Evolutionary conservation across 2,329 filamentous ascomycete species (phyloP).

Genomic region (Parasarocladium wereldwijsianum): DNA sequence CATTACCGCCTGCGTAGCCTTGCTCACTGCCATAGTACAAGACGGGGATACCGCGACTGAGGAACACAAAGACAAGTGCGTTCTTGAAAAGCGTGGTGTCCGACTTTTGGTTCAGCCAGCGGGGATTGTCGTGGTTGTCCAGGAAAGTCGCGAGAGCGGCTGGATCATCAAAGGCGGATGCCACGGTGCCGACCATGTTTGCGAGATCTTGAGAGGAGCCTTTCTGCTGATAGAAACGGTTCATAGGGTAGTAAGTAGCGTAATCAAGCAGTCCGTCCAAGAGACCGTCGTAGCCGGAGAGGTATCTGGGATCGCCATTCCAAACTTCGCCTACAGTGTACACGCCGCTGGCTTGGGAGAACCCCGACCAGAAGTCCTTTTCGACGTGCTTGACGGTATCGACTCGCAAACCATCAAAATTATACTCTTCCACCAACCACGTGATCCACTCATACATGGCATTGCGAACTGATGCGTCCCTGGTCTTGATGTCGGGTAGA

Average conservation of each 20-base stretch:
- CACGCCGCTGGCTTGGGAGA: constrained; percentile 37
- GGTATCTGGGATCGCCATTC: constrained; percentile 34
- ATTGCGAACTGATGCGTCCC: constrained; percentile 28
- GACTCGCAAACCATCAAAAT: constrained; percentile 45
- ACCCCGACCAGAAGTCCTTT: constrained; percentile 40
- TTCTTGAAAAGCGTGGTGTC: constrained; percentile 45
- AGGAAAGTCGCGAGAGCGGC: constrained; percentile 34
- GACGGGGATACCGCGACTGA: constrained; percentile 46
- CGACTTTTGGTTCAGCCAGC: constrained; percentile 34
- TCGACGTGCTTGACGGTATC: constrained; percentile 49
- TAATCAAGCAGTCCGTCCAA: constrained; percentile 50
- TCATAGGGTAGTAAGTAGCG: constrained; percentile 30
- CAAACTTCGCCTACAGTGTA: constrained; percentile 48
- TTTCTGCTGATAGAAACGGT: constrained; percentile 21
- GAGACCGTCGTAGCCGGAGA: constrained; percentile 34
- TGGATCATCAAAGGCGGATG: constrained; percentile 23
- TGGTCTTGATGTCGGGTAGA: constrained; percentile 48
- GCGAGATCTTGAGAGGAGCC: constrained; percentile 23
- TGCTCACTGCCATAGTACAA: constrained; percentile 55
- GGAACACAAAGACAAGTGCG: constrained; percentile 44
- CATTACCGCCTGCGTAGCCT: constrained; percentile 32
- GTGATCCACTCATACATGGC: constrained; percentile 45
- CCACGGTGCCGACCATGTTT: constrained; percentile 18
- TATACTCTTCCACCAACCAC: constrained; percentile 41
- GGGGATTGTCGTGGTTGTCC: constrained; percentile 44